Conservation (phyloP, 805 yeast genomes). For the Diddensiella caesifluorescens region DNA sequence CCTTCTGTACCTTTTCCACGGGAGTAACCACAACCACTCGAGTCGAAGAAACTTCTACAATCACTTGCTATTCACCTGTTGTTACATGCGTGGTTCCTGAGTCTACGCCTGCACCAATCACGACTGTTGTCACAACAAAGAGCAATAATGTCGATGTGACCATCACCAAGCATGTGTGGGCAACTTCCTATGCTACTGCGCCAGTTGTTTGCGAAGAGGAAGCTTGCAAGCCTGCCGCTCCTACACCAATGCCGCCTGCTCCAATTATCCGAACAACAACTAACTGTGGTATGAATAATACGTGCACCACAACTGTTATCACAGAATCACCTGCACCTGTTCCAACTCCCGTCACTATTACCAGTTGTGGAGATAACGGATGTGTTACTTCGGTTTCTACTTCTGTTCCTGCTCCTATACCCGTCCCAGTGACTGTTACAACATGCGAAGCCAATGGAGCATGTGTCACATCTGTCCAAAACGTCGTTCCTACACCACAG, state of each 20-base stretch:
- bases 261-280: slow-evolving; percentile 3
- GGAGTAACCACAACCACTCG: slow-evolving; percentile 2
- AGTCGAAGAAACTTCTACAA: background rate
- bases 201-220: background rate
- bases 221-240: slow-evolving; percentile 1
- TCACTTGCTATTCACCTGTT: slow-evolving; percentile 11
- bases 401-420: background rate
- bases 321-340: background rate
- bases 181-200: background rate
- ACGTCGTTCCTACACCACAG: background rate
- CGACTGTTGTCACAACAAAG: slow-evolving; percentile 3
- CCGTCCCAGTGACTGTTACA: slow-evolving; percentile 4
- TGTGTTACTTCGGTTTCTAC: slow-evolving; percentile 1
- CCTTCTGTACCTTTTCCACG: slow-evolving; percentile 12
- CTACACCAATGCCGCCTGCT: slow-evolving; percentile 7
- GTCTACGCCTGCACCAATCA: slow-evolving; percentile 7
- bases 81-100: slow-evolving; percentile 6
- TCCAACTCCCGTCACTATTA: background rate
- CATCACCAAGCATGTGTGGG: background rate
- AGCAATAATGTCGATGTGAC: slow-evolving; percentile 1
- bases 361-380: slow-evolving; percentile 1
- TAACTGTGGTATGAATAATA: slow-evolving; percentile 3
- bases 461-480: slow-evolving; percentile 2
- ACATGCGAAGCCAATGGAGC: slow-evolving; percentile 1
- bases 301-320: background rate